Base-by-base conservation (phyloP, 1,139 yeast genomes). In the Yamadazyma songkhlaensis region DNA sequence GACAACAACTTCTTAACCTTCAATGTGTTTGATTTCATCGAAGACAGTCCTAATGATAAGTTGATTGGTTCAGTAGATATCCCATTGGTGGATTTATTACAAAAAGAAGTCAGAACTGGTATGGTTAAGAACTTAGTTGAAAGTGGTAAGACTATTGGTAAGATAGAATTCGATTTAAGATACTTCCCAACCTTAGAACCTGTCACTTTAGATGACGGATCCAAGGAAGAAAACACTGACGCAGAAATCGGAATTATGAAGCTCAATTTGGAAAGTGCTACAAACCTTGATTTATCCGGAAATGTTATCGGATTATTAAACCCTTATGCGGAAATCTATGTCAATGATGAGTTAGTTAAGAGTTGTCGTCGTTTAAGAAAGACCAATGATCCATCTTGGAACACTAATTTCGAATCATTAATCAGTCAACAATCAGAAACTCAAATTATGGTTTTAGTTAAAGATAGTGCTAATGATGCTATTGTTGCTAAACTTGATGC, bases 381-480 rank as follows among this genome's bases (percentile, higher is more conserved):
- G 53, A 73, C 79, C 12, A 84, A 83, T 51, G 86, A 80, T 49
- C 94, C 94, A 12, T 64, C 79, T 11, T 84, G 85, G 82, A 81
- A 79, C 46, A 79, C 79, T 50, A 58, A 73, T 15, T 61, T 79
- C 40, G 94, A 84, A 58, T 55, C 77, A 6, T 66, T 84, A 45
- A 63, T 84, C 29, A 74, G 80, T 10, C 75, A 81, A 33, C 84
- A 81, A 53, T 67, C 81, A 1, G 64, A 63, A 31, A 73, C 88
- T 10, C 64, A 66, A 28, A 51, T 84, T 27, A 74, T 71, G 48
- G 62, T 84, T 13, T 56, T 77, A 25, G 65, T 84, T 23, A 81
- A 74, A 51, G 89, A 84, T 58, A 67, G 72, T 3, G 77, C 54
- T 6, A 71, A 67, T 36, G 73, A 69, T 31, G 56, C 67, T 6